A percentile compares a stretch with the other conserved stretches of the same genome.
Conservation (phyloP, 169 alveolate genomes). For the Eimeria praecox region DNA sequence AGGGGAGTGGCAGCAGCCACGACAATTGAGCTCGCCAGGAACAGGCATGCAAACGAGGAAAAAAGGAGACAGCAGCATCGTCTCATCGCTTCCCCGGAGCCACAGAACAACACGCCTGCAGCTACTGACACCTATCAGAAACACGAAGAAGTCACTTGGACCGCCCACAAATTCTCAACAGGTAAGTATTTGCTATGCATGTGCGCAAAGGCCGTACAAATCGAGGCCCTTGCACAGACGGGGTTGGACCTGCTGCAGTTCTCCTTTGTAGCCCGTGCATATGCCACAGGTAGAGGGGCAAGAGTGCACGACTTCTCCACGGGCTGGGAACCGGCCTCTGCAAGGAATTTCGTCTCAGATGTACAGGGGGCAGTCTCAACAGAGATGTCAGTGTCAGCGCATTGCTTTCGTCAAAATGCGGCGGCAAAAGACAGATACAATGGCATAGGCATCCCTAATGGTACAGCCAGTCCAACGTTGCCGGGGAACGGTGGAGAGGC, state of each 20-base stretch:
- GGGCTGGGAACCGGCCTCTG: background rate
- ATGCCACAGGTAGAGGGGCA: background rate
- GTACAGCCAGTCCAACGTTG: background rate
- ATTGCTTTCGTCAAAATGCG: background rate
- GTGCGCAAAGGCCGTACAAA: background rate
- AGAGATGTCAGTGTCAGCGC: background rate
- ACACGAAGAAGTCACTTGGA: background rate
- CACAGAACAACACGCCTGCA: background rate
- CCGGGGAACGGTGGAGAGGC: conserved; percentile 6
- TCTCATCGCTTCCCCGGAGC: conserved; percentile 46
- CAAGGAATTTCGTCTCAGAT: background rate
- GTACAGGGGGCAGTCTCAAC: background rate
- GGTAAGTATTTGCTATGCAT: background rate
- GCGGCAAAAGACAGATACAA: background rate
- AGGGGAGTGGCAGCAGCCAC: conserved; percentile 77
- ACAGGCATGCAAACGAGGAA: conserved; percentile 54
- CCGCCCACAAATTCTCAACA: background rate
- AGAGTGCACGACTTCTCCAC: background rate
- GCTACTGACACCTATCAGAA: background rate
- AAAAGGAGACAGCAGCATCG: conserved; percentile 48
- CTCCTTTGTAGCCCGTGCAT: background rate
- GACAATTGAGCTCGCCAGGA: conserved; percentile 50
- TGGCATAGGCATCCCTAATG: background rate
- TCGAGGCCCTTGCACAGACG: background rate
- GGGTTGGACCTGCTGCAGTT: background rate